A percentile compares a stretch with the other conserved stretches of the same genome.
These are phyloP conservation scores for Dalbergia cultrata DNA, from an alignment of 306 rosid genomes.

Conservation along the genomic window DNA sequence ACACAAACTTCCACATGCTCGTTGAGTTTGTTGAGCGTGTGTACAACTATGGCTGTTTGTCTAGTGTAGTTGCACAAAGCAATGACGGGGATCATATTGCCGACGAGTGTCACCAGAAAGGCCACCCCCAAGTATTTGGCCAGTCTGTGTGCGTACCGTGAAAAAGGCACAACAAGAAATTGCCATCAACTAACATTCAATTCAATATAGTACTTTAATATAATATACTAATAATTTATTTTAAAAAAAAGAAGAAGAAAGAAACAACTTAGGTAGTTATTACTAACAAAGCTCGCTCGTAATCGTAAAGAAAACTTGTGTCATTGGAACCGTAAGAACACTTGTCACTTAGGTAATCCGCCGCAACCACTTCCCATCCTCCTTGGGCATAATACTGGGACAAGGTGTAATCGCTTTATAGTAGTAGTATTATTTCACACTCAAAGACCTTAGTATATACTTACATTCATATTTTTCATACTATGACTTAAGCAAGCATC, in stretches of 20 bases:
- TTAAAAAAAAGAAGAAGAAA: neutral
- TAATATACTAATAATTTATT: neutral
- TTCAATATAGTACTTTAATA: neutral
- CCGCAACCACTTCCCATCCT: conserved; percentile 59
- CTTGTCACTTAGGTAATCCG: conserved; percentile 64
- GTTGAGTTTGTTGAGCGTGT: conserved; percentile 9
- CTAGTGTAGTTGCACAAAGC: neutral
- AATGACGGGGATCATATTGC: neutral
- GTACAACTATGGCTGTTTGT: neutral
- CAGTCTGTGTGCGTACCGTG: neutral
- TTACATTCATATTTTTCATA: neutral
- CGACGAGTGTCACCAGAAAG: neutral
- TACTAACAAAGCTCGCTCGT: neutral
- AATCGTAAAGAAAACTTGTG: conserved; percentile 35
- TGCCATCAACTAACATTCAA: neutral
- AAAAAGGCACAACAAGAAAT: neutral
- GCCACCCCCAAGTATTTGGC: neutral
- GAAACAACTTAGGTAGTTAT: neutral
- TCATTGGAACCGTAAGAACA: conserved; percentile 27
- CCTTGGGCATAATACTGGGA: neutral
- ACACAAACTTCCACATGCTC: neutral
- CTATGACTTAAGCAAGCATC: conserved; percentile 2
- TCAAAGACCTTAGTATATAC: neutral
- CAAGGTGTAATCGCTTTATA: neutral
- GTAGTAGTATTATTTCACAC: conserved; percentile 24